A percentile compares a stretch with the other conserved stretches of the same genome.
These are phyloP conservation scores for Sclerotinia spermophila DNA, from an alignment of 2,329 filamentous ascomycete species.

Conservation along the genomic window DNA sequence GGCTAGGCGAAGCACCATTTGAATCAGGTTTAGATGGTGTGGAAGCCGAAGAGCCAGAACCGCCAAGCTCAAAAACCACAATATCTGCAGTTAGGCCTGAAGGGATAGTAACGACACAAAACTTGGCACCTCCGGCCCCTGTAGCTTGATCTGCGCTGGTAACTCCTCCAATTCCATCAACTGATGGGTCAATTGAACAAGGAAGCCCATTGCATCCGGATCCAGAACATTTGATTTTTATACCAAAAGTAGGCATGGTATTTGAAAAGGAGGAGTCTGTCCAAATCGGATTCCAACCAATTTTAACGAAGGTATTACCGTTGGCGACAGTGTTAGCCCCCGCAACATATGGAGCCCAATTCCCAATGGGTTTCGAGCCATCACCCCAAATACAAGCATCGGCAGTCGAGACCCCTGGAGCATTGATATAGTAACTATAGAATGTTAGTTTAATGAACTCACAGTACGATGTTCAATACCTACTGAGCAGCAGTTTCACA, in stretches of 20 bases:
- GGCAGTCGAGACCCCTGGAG: slow-evolving; percentile 57
- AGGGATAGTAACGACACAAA: slow-evolving; percentile 74
- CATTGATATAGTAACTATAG: slow-evolving; percentile 70
- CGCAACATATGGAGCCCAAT: slow-evolving; percentile 74
- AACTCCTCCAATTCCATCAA: slow-evolving; percentile 55
- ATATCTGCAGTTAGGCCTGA: slow-evolving; percentile 64
- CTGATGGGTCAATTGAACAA: slow-evolving; percentile 64
- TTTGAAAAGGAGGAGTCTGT: slow-evolving; percentile 50
- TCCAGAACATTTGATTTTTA: slow-evolving; percentile 66
- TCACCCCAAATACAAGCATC: slow-evolving; percentile 72
- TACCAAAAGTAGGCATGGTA: slow-evolving; percentile 60
- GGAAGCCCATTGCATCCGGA: slow-evolving; percentile 69
- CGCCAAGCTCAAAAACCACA: slow-evolving; percentile 52
- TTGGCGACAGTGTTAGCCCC: slow-evolving; percentile 65
- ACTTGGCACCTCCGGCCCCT: slow-evolving; percentile 65
- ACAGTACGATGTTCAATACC: slow-evolving; percentile 38
- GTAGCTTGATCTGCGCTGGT: slow-evolving; percentile 49
- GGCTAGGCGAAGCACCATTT: slow-evolving; percentile 6
- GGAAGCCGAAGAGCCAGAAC: slow-evolving; percentile 23
- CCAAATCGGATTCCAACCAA: slow-evolving; percentile 76
- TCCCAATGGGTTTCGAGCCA: slow-evolving; percentile 59
- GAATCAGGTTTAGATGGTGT: slow-evolving; percentile 20
- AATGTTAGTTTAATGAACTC: slow-evolving; percentile 24
- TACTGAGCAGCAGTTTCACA: slow-evolving; percentile 69
- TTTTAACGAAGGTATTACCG: slow-evolving; percentile 69